Base-by-base conservation (phyloP, 2,329 filamentous ascomycete species). In the Fusarium dlaminii region DNA sequence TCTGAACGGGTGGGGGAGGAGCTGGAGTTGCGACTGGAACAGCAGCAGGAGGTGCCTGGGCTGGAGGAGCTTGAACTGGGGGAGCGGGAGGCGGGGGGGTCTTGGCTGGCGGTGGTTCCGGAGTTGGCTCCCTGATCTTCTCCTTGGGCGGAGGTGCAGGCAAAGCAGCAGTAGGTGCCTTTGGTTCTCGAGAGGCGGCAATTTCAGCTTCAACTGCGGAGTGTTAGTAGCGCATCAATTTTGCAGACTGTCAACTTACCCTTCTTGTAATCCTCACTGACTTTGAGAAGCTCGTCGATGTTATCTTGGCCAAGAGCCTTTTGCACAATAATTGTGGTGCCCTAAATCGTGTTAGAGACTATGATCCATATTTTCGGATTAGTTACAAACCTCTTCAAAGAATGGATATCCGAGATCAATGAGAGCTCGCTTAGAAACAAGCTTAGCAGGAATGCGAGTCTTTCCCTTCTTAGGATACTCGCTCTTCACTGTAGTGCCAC, bases 241-340 rank as follows among this genome's bases (percentile, higher is more conserved):
- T 20, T 27, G 13, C 13, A 4, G 17, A 29, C 3, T 9, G 27
- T 0, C 11, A 18, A 78, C 86, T 79, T 77, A 89, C 88, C 86
- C 79, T 89, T 88, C 79, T 88, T 91, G 83, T 94, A 95, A 37
- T 92, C 90, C 78, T 95, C 93, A 82, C 94, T 97, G 56, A 95
- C 86, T 78, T 90, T 92, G 77, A 98, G 93, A 49, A 98, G 87
- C 78, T 97, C 93, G 76, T 98, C 95, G 72, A 98, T 98, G 77
- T 98, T 94, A 24, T 96, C 91, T 77, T 97, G 95, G 22, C 94
- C 93, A 10, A 98, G 87, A 15, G 96, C 95, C 79, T 94, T 92
- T 76, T 93, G 90, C 39, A 98, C 91, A 59, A 98, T 89, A 76
- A 96, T 90, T 29, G 92, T 93, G 75, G 93, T 92, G 43, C 93